Evolutionary conservation across 805 yeast genomes (phyloP), one percentile per base, ranked within the genome.

Genomic region (Candida taoyuanica): DNA sequence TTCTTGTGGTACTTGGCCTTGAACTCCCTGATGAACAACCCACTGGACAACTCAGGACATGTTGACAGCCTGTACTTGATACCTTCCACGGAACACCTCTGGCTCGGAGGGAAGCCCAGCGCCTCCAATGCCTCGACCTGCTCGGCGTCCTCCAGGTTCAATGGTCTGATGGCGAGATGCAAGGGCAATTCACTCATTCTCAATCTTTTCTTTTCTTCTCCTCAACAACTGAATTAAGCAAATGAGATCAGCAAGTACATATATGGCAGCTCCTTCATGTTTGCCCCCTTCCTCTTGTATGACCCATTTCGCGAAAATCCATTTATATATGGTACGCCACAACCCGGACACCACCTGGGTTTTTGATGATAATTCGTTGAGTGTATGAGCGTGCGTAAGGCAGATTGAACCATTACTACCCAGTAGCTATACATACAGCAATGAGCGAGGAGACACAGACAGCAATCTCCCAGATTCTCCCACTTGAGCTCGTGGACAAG

Each of bases 21-120:
- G 60, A 82, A 83, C 39, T 76, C 76, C 55, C 96, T 71, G 36
- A 87, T 69, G 55, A 91, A 93, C 40, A 93, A 69, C 3, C 98
- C 98, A 5, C 89, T 77, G 48, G 93, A 78, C 40, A 91, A 73
- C 59, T 91, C 98, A 8, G 98, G 98, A 58, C 97, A 89, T 4
- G 67, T 77, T 1, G 71, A 71, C 46, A 91, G 68, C 50, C 97
- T 72, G 65, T 85, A 91, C 47, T 63, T 65, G 38, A 78, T 60
- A 47, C 74, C 79, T 35, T 78, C 86, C n/a, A 53, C 55, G 11
- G 85, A 58, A 31, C 85, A 81, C 41, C 94, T 70, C 63, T 87
- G 95, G 12, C 62, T 56, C 25, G 74, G 77, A 3, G 84, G 77
- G 61, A 89, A 87, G 6, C 94, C 87, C 33, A 62, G 58, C 5